These are phyloP conservation scores for Xanthoconium separans DNA, from an alignment of 1,284 basidiomycete species.

Conservation along the genomic window DNA sequence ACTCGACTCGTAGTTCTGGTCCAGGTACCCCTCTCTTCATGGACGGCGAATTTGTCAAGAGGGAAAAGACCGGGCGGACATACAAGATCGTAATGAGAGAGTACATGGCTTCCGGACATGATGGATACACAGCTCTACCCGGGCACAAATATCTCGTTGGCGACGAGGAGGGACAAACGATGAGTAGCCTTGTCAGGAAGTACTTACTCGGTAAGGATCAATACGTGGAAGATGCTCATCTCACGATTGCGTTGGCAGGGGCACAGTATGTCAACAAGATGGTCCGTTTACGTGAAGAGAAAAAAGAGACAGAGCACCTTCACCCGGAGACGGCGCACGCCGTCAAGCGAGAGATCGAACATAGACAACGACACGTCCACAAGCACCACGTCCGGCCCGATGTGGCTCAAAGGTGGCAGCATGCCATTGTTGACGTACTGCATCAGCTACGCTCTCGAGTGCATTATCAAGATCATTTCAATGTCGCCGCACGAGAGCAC, in stretches of 20 bases:
- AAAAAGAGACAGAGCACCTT: slow-evolving; percentile 30
- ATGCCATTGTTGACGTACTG: slow-evolving; percentile 44
- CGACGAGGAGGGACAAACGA: slow-evolving; percentile 81
- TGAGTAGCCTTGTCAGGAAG: slow-evolving; percentile 81
- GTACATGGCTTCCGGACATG: slow-evolving; percentile 77
- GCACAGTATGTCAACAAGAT: slow-evolving; percentile 67
- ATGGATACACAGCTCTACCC: slow-evolving; percentile 76
- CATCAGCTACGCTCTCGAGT: slow-evolving; percentile 47
- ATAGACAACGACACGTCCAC: slow-evolving; percentile 17
- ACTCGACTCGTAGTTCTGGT: slow-evolving; percentile 37
- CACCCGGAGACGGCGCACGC: slow-evolving; percentile 42
- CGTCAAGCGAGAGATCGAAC: slow-evolving; percentile 43
- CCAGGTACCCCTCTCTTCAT: slow-evolving; percentile 40
- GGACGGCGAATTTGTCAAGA: slow-evolving; percentile 56
- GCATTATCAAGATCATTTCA: slow-evolving; percentile 62
- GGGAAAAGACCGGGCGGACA: slow-evolving; percentile 51
- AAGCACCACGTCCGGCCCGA: slow-evolving; percentile 18
- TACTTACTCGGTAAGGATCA: slow-evolving; percentile 73
- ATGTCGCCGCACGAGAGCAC: slow-evolving; percentile 65
- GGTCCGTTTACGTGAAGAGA: slow-evolving; percentile 38
- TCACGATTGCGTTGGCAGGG: slow-evolving; percentile 39
- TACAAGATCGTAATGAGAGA: slow-evolving; percentile 80
- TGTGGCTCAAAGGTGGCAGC: slow-evolving; percentile 48
- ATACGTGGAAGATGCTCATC: neutral
- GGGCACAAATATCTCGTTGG: slow-evolving; percentile 74